Evolutionary conservation across 1,139 yeast genomes (phyloP).

Genomic region (Hansenula lynferdii): DNA sequence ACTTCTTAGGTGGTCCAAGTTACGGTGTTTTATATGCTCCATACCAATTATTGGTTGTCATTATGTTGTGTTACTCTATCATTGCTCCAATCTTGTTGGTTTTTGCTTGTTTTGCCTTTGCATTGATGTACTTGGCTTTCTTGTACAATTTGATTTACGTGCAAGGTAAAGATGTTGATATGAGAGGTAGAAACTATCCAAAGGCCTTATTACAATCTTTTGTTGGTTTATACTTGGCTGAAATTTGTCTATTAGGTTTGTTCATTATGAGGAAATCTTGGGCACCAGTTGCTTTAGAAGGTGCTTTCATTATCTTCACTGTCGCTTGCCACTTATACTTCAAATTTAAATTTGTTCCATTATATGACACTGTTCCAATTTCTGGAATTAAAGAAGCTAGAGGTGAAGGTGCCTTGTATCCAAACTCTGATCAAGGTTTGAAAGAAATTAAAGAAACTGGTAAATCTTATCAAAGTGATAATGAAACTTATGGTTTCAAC

Average conservation of each 20-base stretch:
- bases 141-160: conserved; percentile 56
- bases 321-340: conserved; percentile 51
- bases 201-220: conserved; percentile 62
- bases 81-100: conserved; percentile 73
- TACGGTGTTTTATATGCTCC: conserved; percentile 81
- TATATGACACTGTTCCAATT: conserved; percentile 68
- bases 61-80: conserved; percentile 68
- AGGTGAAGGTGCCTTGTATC: conserved; percentile 40
- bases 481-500: neutral
- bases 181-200: conserved; percentile 64
- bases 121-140: conserved; percentile 55
- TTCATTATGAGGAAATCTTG: conserved; percentile 68
- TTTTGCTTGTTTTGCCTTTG: conserved; percentile 57
- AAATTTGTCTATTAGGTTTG: conserved; percentile 59
- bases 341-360: conserved; percentile 53
- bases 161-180: conserved; percentile 46
- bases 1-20: conserved; percentile 40
- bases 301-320: conserved; percentile 44
- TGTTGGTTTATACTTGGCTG: conserved; percentile 62
- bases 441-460: conserved; percentile 55
- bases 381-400: conserved; percentile 60
- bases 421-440: conserved; percentile 59
- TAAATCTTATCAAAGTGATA: conserved; percentile 20
- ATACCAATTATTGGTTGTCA: conserved; percentile 64
- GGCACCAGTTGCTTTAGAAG: conserved; percentile 69